Conservation (phyloP, 116 monocot genomes). For the Dioscorea cayenensis region DNA sequence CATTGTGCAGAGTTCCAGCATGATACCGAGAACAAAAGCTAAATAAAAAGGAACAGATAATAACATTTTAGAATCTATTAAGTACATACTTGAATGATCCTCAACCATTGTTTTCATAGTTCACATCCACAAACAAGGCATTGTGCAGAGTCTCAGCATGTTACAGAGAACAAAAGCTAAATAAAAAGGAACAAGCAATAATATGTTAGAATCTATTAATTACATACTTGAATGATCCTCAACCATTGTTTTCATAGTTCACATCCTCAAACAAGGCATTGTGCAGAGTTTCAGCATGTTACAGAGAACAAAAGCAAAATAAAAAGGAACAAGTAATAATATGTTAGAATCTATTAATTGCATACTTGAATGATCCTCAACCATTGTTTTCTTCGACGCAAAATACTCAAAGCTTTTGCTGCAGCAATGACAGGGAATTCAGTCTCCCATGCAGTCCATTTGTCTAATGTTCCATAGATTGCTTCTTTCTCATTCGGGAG, state of each 20-base stretch:
- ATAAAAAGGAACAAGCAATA: neutral
- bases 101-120: conserved; percentile 46
- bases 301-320: neutral
- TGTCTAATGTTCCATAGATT: conserved; percentile 69
- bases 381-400: conserved; percentile 66
- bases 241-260: conserved; percentile 43
- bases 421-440: conserved; percentile 92
- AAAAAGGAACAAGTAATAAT: neutral
- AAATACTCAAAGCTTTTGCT: conserved; percentile 79
- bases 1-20: no score
- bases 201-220: no score
- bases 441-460: conserved; percentile 85
- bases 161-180: neutral
- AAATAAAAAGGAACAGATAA: neutral
- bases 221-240: conserved; percentile 74
- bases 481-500: conserved; percentile 84
- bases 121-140: no score
- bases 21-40: neutral
- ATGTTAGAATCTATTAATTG: no score
- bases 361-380: conserved; percentile 79
- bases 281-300: neutral
- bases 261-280: no score
- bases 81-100: conserved; percentile 69
- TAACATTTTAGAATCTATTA: neutral
- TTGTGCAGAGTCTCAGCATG: neutral